Evolutionary conservation across 2,329 filamentous ascomycete species (phyloP).

Genomic region (Aureobasidium leucospermi): DNA sequence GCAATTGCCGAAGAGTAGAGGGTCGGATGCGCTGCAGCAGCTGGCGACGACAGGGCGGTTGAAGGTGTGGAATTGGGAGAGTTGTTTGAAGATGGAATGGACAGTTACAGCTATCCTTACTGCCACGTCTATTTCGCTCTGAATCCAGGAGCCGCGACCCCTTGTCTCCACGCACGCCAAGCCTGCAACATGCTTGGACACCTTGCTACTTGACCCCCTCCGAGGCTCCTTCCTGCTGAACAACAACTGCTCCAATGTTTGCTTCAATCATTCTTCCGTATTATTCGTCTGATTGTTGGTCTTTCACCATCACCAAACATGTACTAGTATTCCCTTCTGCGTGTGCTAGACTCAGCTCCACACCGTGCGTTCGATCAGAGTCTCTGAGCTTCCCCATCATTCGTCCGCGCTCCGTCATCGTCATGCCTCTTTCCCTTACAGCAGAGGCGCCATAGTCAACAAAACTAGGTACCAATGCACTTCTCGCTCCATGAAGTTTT

Average conservation of each 20-base stretch:
- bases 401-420: conserved; percentile 4
- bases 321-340: neutral
- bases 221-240: neutral
- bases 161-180: neutral
- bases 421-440: neutral
- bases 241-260: neutral
- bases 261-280: too few species aligned
- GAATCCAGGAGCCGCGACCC: conserved; percentile 11
- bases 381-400: conserved; percentile 9
- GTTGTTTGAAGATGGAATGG: conserved; percentile 2
- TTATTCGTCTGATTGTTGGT: too few species aligned
- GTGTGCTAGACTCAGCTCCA: neutral
- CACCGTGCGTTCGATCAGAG: neutral
- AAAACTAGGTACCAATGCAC: neutral
- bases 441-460: neutral
- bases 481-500: neutral
- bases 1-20: conserved; percentile 12
- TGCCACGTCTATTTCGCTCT: conserved; percentile 12
- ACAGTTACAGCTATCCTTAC: conserved; percentile 10
- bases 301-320: neutral
- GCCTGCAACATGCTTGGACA: neutral
- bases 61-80: neutral
- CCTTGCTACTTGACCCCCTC: neutral
- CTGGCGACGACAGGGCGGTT: neutral
- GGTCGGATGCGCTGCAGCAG: conserved; percentile 1